Conservation (phyloP, 148 eudicot species). For the Camellia japonica region DNA sequence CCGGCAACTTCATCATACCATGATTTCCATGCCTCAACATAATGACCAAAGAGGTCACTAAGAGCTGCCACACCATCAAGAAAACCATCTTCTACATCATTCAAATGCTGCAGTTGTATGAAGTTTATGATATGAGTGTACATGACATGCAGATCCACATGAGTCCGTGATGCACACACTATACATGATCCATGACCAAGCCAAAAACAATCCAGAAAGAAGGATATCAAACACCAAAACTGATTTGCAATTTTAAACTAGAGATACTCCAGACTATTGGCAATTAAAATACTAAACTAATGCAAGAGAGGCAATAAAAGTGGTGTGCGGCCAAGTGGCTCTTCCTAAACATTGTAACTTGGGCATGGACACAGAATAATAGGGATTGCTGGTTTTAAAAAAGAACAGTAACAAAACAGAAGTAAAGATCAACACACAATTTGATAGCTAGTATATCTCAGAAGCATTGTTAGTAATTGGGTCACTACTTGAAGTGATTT, state of each 20-base stretch:
- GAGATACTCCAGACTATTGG: neutral
- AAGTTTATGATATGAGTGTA: neutral
- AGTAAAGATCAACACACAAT: neutral
- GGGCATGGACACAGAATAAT: neutral
- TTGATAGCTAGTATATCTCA: neutral
- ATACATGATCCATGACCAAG: neutral
- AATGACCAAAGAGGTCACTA: constrained; percentile 39
- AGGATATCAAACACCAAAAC: neutral
- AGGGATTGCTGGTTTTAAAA: neutral
- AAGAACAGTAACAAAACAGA: neutral
- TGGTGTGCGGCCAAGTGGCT: neutral
- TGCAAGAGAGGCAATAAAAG: neutral
- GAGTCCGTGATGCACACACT: neutral
- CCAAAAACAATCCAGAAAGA: neutral
- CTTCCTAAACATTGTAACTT: neutral
- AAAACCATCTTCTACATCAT: constrained; percentile 12
- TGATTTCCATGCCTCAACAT: constrained; percentile 47
- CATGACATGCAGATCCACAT: neutral
- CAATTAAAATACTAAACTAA: neutral
- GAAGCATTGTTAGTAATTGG: neutral
- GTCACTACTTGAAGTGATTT: constrained; percentile 4
- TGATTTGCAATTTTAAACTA: neutral
- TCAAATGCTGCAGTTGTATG: constrained; percentile 9
- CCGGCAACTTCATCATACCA: constrained; percentile 43
- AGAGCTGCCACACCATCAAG: constrained; percentile 28